Base-by-base conservation (phyloP, 441 rosid genomes). In the Populus hybrid region DNA sequence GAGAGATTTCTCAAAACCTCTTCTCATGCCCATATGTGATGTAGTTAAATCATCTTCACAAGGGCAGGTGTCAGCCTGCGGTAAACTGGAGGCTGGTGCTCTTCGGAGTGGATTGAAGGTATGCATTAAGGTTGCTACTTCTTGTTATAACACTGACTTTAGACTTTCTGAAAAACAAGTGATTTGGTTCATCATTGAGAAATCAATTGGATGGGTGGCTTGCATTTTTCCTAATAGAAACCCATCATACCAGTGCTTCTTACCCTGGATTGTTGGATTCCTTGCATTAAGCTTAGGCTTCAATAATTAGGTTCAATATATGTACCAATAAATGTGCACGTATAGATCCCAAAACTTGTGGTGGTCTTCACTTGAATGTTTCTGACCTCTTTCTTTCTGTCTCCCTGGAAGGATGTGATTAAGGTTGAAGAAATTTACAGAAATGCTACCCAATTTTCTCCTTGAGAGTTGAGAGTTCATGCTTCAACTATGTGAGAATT, bases 1-100 rank as follows among this genome's bases (percentile, higher is more conserved):
- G 23, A 94, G 99, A 85, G 94, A 97, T 64, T 81, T 90, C 80
- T 84, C 89, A 38, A 94, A 92, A 82, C 98, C 99, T 84, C 84
- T 93, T 35, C 87, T 93, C 69, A 91, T 94, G 99, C 99, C 99
- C 74, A 88, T 94, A 79, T 92, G 99, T 79, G 99, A 97, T 77
- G 91, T 92, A 77, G 81, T 92, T 76, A 91, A 85, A 85, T 83
- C 87, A 74, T 71, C 86, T 79, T 81, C 95, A 65, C 82, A 81
- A 74, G 92, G 93, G 59, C 97, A 87, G 78, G 91, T 97, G 69
- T 92, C 98, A 82, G 97, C 90, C 63, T 86, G 91, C 72, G 99
- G 99, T 61, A 97, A 97, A 88, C 81, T 97, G 84, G 99, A 89
- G 85, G 85, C 97, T 73, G 99, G 99, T 81, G 99, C 99, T 81